phyloP scores from a whole-genome alignment of 2,329 filamentous ascomycete genomes.

The Diaporthe sp. region DNA sequence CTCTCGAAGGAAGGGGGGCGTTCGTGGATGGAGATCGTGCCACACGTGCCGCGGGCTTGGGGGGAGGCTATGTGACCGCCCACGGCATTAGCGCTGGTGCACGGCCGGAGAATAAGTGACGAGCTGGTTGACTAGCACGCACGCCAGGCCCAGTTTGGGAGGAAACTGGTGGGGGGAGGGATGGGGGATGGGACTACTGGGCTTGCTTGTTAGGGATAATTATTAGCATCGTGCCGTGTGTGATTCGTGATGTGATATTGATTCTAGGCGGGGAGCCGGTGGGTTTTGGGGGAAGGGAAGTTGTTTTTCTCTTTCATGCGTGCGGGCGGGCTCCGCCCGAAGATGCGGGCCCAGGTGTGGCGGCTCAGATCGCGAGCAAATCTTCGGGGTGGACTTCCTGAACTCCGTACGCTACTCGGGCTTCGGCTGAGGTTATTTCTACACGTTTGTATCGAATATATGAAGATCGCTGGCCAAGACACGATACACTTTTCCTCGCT shows the following conservation, averaged over 20 bases:
- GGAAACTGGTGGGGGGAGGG: neutral
- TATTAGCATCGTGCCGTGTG: slow-evolving; percentile 11
- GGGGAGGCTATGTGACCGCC: slow-evolving; percentile 10
- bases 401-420: neutral
- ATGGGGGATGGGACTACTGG: neutral
- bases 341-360: neutral
- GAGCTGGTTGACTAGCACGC: slow-evolving; percentile 5
- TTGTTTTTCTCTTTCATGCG: neutral
- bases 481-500: neutral
- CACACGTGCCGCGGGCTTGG: neutral
- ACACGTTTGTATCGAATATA: neutral
- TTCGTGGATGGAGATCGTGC: slow-evolving; percentile 10
- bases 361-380: neutral
- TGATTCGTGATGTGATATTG: slow-evolving; percentile 19
- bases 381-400: neutral
- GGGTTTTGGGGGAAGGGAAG: neutral
- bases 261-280: neutral
- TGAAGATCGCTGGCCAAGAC: slow-evolving; percentile 6
- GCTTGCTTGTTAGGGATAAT: neutral
- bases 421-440: neutral
- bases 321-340: slow-evolving; percentile 4
- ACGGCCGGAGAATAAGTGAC: slow-evolving; percentile 32
- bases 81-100: slow-evolving; percentile 26
- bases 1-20: neutral
- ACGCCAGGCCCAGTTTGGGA: neutral